Evolutionary conservation across 2,329 filamentous ascomycete species (phyloP).

Genomic region (Trichoderma guizhouense): DNA sequence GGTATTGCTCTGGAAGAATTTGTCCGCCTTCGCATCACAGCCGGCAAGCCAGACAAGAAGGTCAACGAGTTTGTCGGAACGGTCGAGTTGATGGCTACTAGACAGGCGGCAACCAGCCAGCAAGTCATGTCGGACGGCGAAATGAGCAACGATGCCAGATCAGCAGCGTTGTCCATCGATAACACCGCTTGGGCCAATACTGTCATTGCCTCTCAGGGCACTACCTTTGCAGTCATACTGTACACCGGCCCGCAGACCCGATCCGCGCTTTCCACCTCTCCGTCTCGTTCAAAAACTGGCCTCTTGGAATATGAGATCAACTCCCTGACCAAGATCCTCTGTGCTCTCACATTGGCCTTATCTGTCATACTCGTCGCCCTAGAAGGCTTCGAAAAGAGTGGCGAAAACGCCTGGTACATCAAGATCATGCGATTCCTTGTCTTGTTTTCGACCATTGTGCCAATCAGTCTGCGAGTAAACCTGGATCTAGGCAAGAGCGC

Average conservation of each 20-base stretch:
- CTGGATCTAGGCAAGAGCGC: slow-evolving; percentile 95
- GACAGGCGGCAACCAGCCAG: slow-evolving; percentile 45
- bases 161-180: slow-evolving; percentile 80
- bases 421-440: slow-evolving; percentile 98
- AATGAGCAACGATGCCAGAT: slow-evolving; percentile 43
- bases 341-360: slow-evolving; percentile 78
- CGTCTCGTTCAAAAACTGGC: slow-evolving; percentile 90
- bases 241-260: slow-evolving; percentile 95
- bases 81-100: slow-evolving; percentile 66
- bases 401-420: slow-evolving; percentile 79
- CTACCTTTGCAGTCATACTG: slow-evolving; percentile 82
- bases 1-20: slow-evolving; percentile 71
- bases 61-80: slow-evolving; percentile 96
- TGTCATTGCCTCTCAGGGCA: slow-evolving; percentile 88
- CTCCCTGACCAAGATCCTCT: slow-evolving; percentile 92
- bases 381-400: slow-evolving; percentile 70
- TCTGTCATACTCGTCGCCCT: slow-evolving; percentile 86
- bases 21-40: slow-evolving; percentile 66
- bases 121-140: slow-evolving; percentile 33
- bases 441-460: slow-evolving; percentile 97
- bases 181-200: slow-evolving; percentile 99
- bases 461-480: slow-evolving; percentile 93
- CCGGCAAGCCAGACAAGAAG: slow-evolving; percentile 85
- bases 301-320: slow-evolving; percentile 96
- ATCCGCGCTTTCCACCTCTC: slow-evolving; percentile 86